phyloP scores from a whole-genome alignment of 1,284 basidiomycete species.

The Neotropicomus parvogracilis region DNA sequence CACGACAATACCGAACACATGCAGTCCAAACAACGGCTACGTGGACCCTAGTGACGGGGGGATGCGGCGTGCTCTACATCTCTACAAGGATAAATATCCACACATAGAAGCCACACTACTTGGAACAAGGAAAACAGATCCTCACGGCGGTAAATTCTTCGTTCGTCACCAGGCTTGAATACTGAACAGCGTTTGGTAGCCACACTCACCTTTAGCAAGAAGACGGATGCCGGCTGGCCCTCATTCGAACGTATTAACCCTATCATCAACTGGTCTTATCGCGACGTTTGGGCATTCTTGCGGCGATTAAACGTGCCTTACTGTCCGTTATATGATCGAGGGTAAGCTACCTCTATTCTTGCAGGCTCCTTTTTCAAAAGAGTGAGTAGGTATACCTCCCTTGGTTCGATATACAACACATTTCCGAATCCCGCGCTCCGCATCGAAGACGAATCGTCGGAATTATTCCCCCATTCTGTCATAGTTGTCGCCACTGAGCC shows the following conservation, averaged over 20 bases:
- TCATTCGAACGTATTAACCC: slow-evolving; percentile 90
- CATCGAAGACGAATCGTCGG: slow-evolving; percentile 28
- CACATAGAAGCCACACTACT: slow-evolving; percentile 80
- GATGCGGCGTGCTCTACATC: slow-evolving; percentile 79
- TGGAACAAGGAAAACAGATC: slow-evolving; percentile 85
- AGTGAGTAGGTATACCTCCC: slow-evolving; percentile 81
- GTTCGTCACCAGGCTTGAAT: not conserved
- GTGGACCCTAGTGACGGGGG: slow-evolving; percentile 49
- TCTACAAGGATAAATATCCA: slow-evolving; percentile 68
- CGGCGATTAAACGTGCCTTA: slow-evolving; percentile 76
- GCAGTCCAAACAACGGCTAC: slow-evolving; percentile 5
- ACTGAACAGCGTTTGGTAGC: slow-evolving; percentile 37
- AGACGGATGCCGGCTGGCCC: slow-evolving; percentile 89
- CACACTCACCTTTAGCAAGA: slow-evolving; percentile 66
- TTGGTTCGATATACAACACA: slow-evolving; percentile 94
- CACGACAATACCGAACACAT: slow-evolving; percentile 15
- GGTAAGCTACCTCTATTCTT: slow-evolving; percentile 47
- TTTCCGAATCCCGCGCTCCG: slow-evolving; percentile 84
- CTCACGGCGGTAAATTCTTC: slow-evolving; percentile 77
- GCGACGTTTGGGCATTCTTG: slow-evolving; percentile 88
- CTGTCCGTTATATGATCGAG: slow-evolving; percentile 87
- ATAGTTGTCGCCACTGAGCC: slow-evolving; percentile 24
- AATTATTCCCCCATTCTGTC: slow-evolving; percentile 17
- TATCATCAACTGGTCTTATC: slow-evolving; percentile 92
- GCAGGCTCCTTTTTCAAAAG: not conserved